These are phyloP conservation scores for Candida namnaoensis DNA, from an alignment of 805 yeast species.

Conservation along the genomic window DNA sequence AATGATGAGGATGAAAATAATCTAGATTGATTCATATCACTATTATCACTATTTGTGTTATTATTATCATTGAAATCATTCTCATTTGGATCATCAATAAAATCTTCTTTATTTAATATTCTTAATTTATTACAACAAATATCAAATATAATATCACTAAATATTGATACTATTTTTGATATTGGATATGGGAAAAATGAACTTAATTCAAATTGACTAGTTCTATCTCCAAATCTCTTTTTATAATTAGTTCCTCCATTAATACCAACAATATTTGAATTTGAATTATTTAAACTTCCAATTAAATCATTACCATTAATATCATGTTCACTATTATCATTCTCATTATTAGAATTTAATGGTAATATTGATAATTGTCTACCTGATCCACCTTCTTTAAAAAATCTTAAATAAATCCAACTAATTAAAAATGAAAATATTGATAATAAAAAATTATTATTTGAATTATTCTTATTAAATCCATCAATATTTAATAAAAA, in stretches of 20 bases:
- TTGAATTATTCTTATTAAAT: too few relatives aligned
- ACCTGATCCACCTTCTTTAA: constrained; percentile 32
- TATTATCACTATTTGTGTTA: constrained; percentile 16
- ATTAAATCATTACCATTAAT: too few relatives aligned
- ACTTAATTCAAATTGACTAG: constrained; percentile 19
- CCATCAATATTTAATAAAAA: not conserved
- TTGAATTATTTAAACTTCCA: constrained; percentile 20
- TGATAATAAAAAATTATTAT: constrained; percentile 2
- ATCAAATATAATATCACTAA: constrained; percentile 15
- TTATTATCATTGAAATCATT: constrained; percentile 4
- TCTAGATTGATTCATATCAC: constrained; percentile 24
- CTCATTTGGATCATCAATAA: constrained; percentile 17
- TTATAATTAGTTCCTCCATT: too few relatives aligned
- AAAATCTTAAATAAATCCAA: constrained; percentile 31
- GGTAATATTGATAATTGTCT: constrained; percentile 35
- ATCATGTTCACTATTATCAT: not conserved
- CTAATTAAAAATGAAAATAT: constrained; percentile 25
- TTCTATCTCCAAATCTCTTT: constrained; percentile 10
- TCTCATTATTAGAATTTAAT: constrained; percentile 1
- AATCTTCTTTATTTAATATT: constrained; percentile 14
- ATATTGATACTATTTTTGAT: constrained; percentile 17
- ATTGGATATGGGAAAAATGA: constrained; percentile 35
- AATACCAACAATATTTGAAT: too few relatives aligned
- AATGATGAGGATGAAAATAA: constrained; percentile 31
- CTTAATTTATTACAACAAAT: constrained; percentile 12